phyloP scores from a whole-genome alignment of 2,329 filamentous ascomycete genomes.

The Phaeoacremonium minimum region DNA sequence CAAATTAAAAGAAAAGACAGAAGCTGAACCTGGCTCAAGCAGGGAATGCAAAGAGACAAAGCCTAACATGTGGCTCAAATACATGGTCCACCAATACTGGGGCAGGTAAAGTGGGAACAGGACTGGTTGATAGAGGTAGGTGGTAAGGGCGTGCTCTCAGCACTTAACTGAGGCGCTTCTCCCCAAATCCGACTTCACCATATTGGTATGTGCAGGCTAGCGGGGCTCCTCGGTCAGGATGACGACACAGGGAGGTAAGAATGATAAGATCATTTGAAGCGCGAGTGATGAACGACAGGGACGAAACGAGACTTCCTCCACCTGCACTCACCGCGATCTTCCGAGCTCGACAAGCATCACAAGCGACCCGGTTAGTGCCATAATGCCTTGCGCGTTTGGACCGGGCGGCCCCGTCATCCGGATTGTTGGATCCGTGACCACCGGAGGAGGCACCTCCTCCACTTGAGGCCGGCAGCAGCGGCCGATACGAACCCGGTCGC shows the following conservation, averaged over 20 bases:
- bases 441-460: no score
- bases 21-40: neutral
- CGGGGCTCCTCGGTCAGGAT: neutral
- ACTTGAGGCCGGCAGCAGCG: no score
- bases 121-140: no score
- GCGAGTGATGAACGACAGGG: no score
- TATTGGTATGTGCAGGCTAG: neutral
- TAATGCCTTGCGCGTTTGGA: neutral
- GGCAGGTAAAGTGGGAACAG: no score
- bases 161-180: neutral
- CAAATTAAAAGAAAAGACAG: neutral
- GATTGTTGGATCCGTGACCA: no score
- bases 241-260: neutral
- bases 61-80: no score
- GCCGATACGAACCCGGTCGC: no score
- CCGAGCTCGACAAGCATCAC: neutral
- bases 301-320: no score
- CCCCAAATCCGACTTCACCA: neutral
- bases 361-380: neutral
- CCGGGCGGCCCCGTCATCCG: no score
- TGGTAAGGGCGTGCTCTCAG: neutral
- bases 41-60: no score
- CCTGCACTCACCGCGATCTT: neutral
- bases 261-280: neutral
- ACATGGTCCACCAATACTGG: no score